Evolutionary conservation across 352 stramenopile genomes (phyloP).

Genomic region (Globisporangium megalacanthum): DNA sequence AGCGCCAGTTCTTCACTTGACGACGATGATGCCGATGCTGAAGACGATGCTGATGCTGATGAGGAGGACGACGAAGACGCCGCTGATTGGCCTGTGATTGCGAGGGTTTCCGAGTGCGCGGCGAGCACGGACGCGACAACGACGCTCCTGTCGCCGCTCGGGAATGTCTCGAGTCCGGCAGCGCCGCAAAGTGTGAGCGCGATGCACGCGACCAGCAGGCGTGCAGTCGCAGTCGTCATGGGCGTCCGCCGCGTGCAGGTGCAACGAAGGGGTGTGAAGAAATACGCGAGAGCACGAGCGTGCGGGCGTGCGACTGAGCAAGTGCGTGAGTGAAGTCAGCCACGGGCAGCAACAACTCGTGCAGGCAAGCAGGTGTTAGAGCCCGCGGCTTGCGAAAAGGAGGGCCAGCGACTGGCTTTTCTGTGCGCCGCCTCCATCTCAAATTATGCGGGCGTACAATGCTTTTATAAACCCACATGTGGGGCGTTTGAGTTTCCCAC

Average conservation of each 20-base stretch:
- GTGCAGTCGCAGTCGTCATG: not conserved
- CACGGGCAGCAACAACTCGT: too few species aligned
- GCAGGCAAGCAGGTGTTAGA: too few species aligned
- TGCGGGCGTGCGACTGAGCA: not conserved
- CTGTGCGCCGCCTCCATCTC: not conserved
- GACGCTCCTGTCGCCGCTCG: not conserved
- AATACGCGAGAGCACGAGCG: slow-evolving; percentile 3
- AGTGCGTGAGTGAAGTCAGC: too few species aligned
- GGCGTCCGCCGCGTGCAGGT: not conserved
- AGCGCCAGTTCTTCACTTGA: not conserved
- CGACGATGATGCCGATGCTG: not conserved
- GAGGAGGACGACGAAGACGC: not conserved
- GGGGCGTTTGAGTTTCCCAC: too few species aligned
- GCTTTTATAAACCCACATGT: too few species aligned
- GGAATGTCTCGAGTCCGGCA: slow-evolving; percentile 5
- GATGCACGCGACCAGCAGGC: slow-evolving; percentile 1
- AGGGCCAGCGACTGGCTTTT: too few species aligned
- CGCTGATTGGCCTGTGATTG: not conserved
- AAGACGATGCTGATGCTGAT: not conserved
- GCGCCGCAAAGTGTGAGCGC: not conserved
- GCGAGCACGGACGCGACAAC: slow-evolving; percentile 7
- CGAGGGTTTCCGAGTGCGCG: not conserved
- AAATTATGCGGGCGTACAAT: too few species aligned
- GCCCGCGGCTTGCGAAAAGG: too few species aligned
- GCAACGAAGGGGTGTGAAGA: not conserved